Percentiles rank a stretch among this genome's conserved stretches.
phyloP scores from a whole-genome alignment of 108 stramenopile genomes.

The Poteriospumella lacustris region DNA sequence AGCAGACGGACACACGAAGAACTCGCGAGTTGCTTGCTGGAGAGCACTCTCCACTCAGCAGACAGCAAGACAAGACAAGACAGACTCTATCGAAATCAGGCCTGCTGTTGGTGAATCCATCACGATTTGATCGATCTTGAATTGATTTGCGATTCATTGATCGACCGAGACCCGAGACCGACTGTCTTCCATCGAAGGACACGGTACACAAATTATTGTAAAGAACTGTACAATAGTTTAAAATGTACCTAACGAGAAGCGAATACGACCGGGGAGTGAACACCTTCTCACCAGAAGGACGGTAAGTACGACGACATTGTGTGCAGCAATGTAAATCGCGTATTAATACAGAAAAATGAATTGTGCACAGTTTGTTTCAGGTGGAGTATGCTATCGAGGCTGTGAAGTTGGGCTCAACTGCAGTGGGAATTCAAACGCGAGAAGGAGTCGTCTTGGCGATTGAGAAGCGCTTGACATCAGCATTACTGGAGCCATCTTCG shows the following conservation, averaged over 20 bases:
- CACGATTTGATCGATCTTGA: too few relatives aligned
- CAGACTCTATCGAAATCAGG: too few relatives aligned
- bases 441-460: constrained; percentile 90
- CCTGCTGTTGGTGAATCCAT: too few relatives aligned
- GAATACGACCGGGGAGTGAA: constrained; percentile 99
- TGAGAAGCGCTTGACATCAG: constrained; percentile 89
- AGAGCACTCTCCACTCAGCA: too few relatives aligned
- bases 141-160: too few relatives aligned
- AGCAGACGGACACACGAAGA: too few relatives aligned
- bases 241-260: constrained; percentile 87
- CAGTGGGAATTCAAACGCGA: constrained; percentile 89
- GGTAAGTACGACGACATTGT: constrained; percentile 33
- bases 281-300: constrained; percentile 98
- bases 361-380: constrained; percentile 1
- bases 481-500: constrained; percentile 77
- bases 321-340: not conserved
- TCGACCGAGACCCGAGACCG: too few relatives aligned
- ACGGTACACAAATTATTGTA: too few relatives aligned
- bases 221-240: too few relatives aligned
- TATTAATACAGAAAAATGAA: not conserved
- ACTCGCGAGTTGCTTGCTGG: too few relatives aligned
- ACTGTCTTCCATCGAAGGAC: too few relatives aligned
- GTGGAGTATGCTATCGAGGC: constrained; percentile 98
- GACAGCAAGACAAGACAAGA: too few relatives aligned
- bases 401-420: constrained; percentile 83